Evolutionary conservation across 1,139 yeast genomes (phyloP), one percentile per base, ranked within the genome.

Genomic region (Yamadazyma oceani): DNA sequence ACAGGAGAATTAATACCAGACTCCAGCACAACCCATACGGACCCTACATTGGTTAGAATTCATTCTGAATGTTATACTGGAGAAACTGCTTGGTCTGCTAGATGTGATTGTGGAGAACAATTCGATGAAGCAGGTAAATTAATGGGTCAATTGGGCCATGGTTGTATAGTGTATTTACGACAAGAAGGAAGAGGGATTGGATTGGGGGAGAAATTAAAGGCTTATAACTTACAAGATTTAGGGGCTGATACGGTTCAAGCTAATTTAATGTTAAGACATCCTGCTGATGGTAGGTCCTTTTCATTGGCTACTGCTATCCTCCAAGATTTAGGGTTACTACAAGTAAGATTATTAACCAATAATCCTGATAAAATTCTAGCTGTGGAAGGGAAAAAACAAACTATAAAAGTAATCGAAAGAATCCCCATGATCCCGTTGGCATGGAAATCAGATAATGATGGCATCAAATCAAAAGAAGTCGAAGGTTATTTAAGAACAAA

Each of bases 161-260:
- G 98, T 17, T 92, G 96, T 50, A 89, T 94, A 41, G 97, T 94
- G 1, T 94, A 94, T 59, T 69, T 94, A 46, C 80, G 99, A 54
- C 99, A 94, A 62, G 99, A 94, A 62, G 99, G 99, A 38, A 80
- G 99, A 43, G 98, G 98, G 16, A 94, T 94, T 48, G 99, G 99
- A 3, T 73, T 94, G 15, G 96, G 97, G 16, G 98, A 94, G 57
- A 94, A 94, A 64, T 74, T 94, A 50, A 94, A 94, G 64, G 98
- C 98, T 1, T 94, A 94, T 63, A 94, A 94, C 57, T 69, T 94
- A 49, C 98, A 94, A 65, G 99, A 94, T 62, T 72, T 94, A 42
- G 99, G 99, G 8, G 97, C 97, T 5, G 98, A 94, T 61, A 94
- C 98, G 0, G 97, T 94, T 9, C 95, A 90, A 60, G 98, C 98